Percentiles rank a stretch among this genome's conserved stretches.
These are phyloP conservation scores for Globisporangium solare DNA, from an alignment of 352 stramenopile genomes.

Conservation along the genomic window DNA sequence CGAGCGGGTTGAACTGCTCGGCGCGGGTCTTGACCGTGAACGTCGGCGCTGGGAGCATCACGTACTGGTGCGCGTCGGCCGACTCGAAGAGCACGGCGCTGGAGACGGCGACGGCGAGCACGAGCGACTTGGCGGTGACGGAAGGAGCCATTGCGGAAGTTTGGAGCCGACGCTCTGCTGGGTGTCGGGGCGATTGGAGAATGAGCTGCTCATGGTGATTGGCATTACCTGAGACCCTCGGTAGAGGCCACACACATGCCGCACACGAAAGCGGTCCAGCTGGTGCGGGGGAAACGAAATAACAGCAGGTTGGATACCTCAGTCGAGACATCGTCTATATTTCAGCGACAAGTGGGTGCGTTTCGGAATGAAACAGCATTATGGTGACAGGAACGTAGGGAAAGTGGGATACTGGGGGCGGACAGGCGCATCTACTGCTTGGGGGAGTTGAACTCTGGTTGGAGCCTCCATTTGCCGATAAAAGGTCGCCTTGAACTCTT, in stretches of 20 bases:
- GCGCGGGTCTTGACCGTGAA: conserved; percentile 29
- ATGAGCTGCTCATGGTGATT: not conserved
- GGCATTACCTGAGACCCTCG: no score
- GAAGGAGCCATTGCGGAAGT: not conserved
- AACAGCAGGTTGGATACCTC: no score
- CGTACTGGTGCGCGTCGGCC: conserved; percentile 27
- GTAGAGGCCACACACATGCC: not conserved
- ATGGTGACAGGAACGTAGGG: no score
- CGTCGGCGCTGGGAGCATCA: conserved; percentile 32
- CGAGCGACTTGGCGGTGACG: conserved; percentile 15
- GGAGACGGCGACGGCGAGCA: conserved; percentile 17
- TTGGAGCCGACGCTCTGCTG: not conserved
- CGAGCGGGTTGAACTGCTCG: conserved; percentile 38
- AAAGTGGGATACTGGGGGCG: no score
- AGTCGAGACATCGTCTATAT: no score
- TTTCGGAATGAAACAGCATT: no score
- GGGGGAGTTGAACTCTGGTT: no score
- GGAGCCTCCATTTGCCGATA: no score
- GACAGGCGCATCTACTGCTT: no score
- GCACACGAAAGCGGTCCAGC: not conserved
- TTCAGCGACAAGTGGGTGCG: no score
- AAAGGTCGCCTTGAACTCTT: no score
- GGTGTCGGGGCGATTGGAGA: not conserved
- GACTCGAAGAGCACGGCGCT: conserved; percentile 6
- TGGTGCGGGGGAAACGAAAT: no score